A percentile compares a stretch with the other conserved stretches of the same genome.
These are phyloP conservation scores for Besnoitia besnoiti DNA, from an alignment of 169 alveolate genomes.

Conservation along the genomic window DNA sequence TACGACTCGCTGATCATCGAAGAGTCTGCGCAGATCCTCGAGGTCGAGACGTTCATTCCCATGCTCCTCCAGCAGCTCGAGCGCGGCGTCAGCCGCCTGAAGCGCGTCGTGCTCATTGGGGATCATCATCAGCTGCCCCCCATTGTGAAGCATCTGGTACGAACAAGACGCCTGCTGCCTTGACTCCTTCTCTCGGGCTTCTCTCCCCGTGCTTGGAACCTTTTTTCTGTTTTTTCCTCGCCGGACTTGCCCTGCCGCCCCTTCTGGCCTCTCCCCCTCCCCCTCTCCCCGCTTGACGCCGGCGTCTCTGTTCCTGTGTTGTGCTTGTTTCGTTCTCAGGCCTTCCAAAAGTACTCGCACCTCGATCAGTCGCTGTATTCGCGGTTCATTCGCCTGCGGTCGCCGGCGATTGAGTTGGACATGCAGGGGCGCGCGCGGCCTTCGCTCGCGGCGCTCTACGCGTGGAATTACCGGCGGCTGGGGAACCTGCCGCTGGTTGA, in stretches of 20 bases:
- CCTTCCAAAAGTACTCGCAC: conserved; percentile 79
- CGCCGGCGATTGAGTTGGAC: conserved; percentile 83
- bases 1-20: conserved; percentile 88
- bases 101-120: conserved; percentile 91
- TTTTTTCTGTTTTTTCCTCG: background rate
- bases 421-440: conserved; percentile 91
- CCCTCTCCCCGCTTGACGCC: background rate
- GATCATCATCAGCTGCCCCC: conserved; percentile 95
- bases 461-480: conserved; percentile 85
- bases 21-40: conserved; percentile 90
- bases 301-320: background rate
- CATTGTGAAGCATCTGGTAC: conserved; percentile 84
- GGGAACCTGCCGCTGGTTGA: conserved; percentile 73
- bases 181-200: background rate
- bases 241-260: background rate
- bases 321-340: conserved; percentile 40
- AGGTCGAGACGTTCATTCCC: conserved; percentile 90
- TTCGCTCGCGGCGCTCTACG: conserved; percentile 86
- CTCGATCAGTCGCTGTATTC: conserved; percentile 86
- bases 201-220: background rate
- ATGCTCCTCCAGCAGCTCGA: conserved; percentile 84
- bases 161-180: conserved; percentile 47
- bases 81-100: conserved; percentile 72
- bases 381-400: conserved; percentile 83
- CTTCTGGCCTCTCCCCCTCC: background rate